These are phyloP conservation scores for Fraxinus excelsior DNA, from an alignment of 257 asterid genomes.

Conservation along the genomic window DNA sequence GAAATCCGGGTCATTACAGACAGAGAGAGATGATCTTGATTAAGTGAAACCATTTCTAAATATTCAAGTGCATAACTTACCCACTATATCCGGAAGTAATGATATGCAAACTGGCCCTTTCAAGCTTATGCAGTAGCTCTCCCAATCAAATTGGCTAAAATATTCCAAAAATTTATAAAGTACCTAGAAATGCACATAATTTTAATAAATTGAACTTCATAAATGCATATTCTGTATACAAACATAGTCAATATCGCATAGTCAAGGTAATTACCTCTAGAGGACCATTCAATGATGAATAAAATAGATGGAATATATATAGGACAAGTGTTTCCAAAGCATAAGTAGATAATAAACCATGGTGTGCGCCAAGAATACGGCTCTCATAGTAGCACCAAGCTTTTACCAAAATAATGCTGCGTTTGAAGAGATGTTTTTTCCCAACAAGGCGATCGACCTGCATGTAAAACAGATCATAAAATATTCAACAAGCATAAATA, in stretches of 20 bases:
- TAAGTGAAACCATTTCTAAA: not conserved
- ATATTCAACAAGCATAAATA: not conserved
- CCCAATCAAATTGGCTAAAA: constrained; percentile 88
- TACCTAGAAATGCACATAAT: constrained; percentile 44
- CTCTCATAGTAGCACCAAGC: constrained; percentile 92
- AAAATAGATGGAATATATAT: constrained; percentile 47
- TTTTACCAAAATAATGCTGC: constrained; percentile 75
- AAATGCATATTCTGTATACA: constrained; percentile 3
- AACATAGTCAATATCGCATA: constrained; percentile 6
- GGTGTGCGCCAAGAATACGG: constrained; percentile 87
- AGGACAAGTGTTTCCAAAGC: constrained; percentile 54
- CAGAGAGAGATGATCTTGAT: not conserved
- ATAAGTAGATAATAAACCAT: constrained; percentile 70
- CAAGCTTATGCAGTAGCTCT: constrained; percentile 69
- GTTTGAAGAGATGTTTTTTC: constrained; percentile 75
- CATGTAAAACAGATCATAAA: constrained; percentile 14
- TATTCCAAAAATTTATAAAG: constrained; percentile 74
- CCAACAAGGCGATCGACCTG: constrained; percentile 84
- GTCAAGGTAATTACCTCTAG: constrained; percentile 51
- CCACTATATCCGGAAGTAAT: constrained; percentile 62
- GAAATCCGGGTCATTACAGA: not conserved
- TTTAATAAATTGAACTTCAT: constrained; percentile 20
- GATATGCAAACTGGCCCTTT: constrained; percentile 68
- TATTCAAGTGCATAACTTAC: constrained; percentile 44
- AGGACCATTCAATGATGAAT: constrained; percentile 49